Evolutionary conservation across 495 filamentous ascomycete genomes (phyloP), one percentile per base, ranked within the genome.

Genomic region (Hypoxylon crocopeplum): DNA sequence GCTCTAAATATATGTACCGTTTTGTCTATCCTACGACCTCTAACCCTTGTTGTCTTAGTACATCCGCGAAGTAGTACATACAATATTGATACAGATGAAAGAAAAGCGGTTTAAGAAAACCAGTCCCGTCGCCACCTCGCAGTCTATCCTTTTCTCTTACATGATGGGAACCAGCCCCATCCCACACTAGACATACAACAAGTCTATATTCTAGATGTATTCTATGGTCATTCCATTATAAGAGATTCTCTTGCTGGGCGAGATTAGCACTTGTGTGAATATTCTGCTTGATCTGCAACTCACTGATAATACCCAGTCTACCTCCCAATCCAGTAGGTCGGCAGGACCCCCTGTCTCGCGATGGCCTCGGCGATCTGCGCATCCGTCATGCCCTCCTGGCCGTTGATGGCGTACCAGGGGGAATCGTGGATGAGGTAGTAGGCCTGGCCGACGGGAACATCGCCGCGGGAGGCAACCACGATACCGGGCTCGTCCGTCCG

Each of bases 391-490:
- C 47, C 44, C 47, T 68, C 68, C 45, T 68, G 65, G 1, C 61
- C 61, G 20, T 70, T 70, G 34, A 68, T 61, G 16, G 61, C 64
- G 32, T 54, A 70, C 64, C 67, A 68, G 10, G 64, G 64, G 27
- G 67, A 49, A 17, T 68, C 60, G 36, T 38, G 56, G 6, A 68
- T 48, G 11, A 69, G 41, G 19, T 69, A 70, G 42, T 70, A 68
- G 32, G 59, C 58, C 37, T 64, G 56, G 2, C 67, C 67, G 2
- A 59, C 32, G 0, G 52, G 48, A 5, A 68, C 40, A 24, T 62
- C 54, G 2, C 57, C 46, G 7, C 49, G 50, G 8, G 52, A 62
- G 2, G 57, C 64, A 0, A 67, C 38, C 2, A 61, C 52, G 6
- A 64, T 34, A 4, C 56, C 56, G 0, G 53, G 50, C 41, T 59